phyloP scores from a whole-genome alignment of 805 yeast genomes.

The Barnettozyma botsteinii region DNA sequence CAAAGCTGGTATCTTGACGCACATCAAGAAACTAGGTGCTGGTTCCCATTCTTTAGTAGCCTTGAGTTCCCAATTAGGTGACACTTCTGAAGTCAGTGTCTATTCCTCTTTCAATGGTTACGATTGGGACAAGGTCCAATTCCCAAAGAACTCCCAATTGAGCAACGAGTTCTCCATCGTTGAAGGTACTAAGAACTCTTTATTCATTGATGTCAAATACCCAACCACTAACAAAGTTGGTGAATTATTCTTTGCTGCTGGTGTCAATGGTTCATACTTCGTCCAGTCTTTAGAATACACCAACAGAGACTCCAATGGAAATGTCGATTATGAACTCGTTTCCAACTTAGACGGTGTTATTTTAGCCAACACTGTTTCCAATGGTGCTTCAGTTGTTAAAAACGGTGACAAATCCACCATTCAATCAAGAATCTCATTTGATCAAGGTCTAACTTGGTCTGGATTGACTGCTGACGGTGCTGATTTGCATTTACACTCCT shows the following conservation, averaged over 20 bases:
- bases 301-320: slow-evolving; percentile 26
- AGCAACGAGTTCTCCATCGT: slow-evolving; percentile 27
- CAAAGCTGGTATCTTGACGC: slow-evolving; percentile 29
- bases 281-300: slow-evolving; percentile 37
- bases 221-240: slow-evolving; percentile 23
- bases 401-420: slow-evolving; percentile 12
- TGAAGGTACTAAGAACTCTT: slow-evolving; percentile 34
- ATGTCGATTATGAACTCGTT: slow-evolving; percentile 34
- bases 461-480: slow-evolving; percentile 25
- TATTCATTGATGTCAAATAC: slow-evolving; percentile 34
- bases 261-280: slow-evolving; percentile 48
- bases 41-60: slow-evolving; percentile 32
- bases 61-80: slow-evolving; percentile 27
- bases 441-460: slow-evolving; percentile 34
- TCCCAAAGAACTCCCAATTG: slow-evolving; percentile 24
- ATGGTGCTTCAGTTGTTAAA: slow-evolving; percentile 12
- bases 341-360: slow-evolving; percentile 57
- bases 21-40: slow-evolving; percentile 30
- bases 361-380: slow-evolving; percentile 37
- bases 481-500: slow-evolving; percentile 33
- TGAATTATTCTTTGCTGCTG: slow-evolving; percentile 32
- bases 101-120: slow-evolving; percentile 31
- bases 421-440: slow-evolving; percentile 30
- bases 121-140: slow-evolving; percentile 29
- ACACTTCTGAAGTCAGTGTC: slow-evolving; percentile 19